Evolutionary conservation across 1,284 basidiomycete genomes (phyloP), one percentile per base, ranked within the genome.

Genomic region (Athelia sp.): DNA sequence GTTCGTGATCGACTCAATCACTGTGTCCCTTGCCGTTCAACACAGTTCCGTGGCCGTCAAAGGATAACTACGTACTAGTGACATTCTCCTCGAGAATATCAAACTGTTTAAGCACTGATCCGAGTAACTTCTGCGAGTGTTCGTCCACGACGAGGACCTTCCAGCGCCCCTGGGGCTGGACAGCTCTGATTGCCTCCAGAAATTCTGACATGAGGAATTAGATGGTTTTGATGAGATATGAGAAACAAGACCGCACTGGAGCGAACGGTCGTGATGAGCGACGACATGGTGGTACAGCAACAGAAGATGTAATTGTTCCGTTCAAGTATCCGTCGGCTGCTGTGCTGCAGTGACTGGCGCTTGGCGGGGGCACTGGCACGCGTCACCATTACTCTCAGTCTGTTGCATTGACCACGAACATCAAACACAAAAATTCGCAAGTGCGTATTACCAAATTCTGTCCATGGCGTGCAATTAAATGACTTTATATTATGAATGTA

Each of bases 71-170:
- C 90, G 63, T 71, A 95, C 93, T 79, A 44, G 93, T 95, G 45
- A 98, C 91, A 73, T 94, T 95, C 74, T 95, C 90, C 64, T 93
- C 86, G 48, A 98, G 68, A 50, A 98, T 89, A 64, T 98, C 94
- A 62, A 90, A 92, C 66, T 93, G 87, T 69, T 94, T 95, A 62
- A 98, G 79, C 3, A 96, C 93, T 2, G 87, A 83, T 52, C 87
- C 81, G 49, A 99, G 71, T 50, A 98, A 75, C 62, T 80, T 81
- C 68, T 94, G 88, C 24, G 93, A 89, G 70, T 93, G 83, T 54
- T 94, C 87, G 68, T 99, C 96, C 38, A 98, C 90, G 52, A 99
- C 92, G 45, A 99, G 81, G 60, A 96, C 88, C 80, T 99, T 99
- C 96, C 96, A 99, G 78, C 80, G 73, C 51, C 80, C 81, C 8